phyloP scores from a whole-genome alignment of 192 early-diverging fungal species.

The Backusella circina region DNA sequence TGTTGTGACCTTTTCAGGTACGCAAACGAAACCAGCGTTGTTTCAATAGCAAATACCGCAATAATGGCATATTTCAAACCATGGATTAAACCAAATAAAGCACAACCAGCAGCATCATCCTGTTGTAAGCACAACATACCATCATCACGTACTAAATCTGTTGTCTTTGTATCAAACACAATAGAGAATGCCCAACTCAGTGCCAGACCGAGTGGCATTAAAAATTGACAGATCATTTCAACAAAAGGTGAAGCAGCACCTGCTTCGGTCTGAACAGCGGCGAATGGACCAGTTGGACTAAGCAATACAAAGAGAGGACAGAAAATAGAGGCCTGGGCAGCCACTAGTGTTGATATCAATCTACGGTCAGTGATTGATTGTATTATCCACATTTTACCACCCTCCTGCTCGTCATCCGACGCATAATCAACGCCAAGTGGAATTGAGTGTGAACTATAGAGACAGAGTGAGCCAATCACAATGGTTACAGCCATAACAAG shows the following conservation, averaged over 20 bases:
- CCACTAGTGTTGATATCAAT: constrained; percentile 23
- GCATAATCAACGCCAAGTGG: background rate
- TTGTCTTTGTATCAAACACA: constrained; percentile 19
- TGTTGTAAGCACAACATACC: background rate
- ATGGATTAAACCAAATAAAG: background rate
- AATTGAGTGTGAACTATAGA: constrained; percentile 4
- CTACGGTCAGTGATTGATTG: constrained; percentile 14
- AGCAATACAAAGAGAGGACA: constrained; percentile 15
- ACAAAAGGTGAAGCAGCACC: background rate
- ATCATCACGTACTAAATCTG: background rate
- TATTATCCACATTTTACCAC: background rate
- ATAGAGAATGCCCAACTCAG: constrained; percentile 32
- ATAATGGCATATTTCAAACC: constrained; percentile 8
- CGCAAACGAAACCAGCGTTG: background rate
- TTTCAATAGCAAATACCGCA: constrained; percentile 8
- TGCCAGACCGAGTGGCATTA: constrained; percentile 22
- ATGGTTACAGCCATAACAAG: background rate
- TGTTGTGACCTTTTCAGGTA: background rate
- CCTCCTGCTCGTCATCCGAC: background rate
- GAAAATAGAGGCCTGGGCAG: constrained; percentile 23
- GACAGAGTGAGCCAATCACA: constrained; percentile 5
- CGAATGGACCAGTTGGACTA: background rate
- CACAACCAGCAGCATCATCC: background rate
- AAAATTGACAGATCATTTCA: constrained; percentile 14
- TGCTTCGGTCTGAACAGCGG: background rate